A percentile compares a stretch with the other conserved stretches of the same genome.
Evolutionary conservation across 2,329 filamentous ascomycete species (phyloP).

Genomic region (Aspergillus vadensis): DNA sequence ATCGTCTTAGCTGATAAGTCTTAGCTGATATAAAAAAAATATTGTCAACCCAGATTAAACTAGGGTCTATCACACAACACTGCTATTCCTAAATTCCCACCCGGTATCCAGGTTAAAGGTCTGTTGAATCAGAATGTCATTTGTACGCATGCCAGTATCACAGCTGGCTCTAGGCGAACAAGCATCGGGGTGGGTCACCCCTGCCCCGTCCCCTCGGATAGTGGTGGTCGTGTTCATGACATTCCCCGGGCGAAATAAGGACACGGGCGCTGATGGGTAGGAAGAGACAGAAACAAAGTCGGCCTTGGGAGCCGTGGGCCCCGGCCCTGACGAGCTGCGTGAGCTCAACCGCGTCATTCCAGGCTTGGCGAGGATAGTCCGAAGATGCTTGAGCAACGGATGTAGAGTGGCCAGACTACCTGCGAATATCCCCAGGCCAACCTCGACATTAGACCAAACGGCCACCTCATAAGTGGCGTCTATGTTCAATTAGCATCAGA

Average conservation of each 20-base stretch:
- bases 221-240: background rate
- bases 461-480: background rate
- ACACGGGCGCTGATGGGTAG: background rate
- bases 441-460: conserved; percentile 3
- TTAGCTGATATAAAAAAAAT: background rate
- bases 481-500: background rate
- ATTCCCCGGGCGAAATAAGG: background rate
- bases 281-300: background rate
- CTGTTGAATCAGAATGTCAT: background rate
- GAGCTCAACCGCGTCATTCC: background rate
- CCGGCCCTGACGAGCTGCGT: background rate
- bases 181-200: background rate
- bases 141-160: background rate
- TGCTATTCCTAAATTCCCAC: background rate
- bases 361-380: background rate
- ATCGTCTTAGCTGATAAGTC: no score
- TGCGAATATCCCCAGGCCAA: background rate
- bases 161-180: background rate
- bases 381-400: background rate
- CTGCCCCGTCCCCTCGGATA: background rate
- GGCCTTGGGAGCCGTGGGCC: background rate
- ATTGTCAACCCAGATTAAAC: no score
- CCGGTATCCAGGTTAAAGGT: background rate
- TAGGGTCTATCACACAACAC: background rate
- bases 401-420: conserved; percentile 4